Conservation (phyloP, 306 rosid genomes). For the Citrullus mucosospermus region DNA sequence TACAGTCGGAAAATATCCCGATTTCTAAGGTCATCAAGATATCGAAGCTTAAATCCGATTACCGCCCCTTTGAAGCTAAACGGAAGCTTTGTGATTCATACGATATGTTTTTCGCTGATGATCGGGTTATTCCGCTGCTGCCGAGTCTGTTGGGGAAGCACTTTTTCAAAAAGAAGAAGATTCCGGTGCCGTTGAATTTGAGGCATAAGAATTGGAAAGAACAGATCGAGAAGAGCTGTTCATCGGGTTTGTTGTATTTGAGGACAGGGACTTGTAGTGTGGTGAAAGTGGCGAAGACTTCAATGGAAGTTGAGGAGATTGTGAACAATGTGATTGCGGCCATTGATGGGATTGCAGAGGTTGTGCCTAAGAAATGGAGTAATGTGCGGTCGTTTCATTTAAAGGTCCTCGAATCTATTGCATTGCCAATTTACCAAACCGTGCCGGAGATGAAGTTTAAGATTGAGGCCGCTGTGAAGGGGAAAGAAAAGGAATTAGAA, state of each 20-base stretch:
- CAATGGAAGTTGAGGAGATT: slow-evolving; percentile 10
- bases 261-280: slow-evolving; percentile 71
- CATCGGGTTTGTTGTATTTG: slow-evolving; percentile 38
- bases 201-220: slow-evolving; percentile 40
- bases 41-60: slow-evolving; percentile 57
- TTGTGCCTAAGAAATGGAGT: slow-evolving; percentile 58
- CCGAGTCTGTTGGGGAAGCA: slow-evolving; percentile 53
- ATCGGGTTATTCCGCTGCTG: slow-evolving; percentile 33
- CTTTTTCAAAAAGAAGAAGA: slow-evolving; percentile 65
- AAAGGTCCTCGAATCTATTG: slow-evolving; percentile 54
- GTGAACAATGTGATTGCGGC: slow-evolving; percentile 50
- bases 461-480: slow-evolving; percentile 31
- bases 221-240: slow-evolving; percentile 14
- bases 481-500: neutral
- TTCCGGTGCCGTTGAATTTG: slow-evolving; percentile 69
- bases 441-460: slow-evolving; percentile 44
- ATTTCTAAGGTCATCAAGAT: slow-evolving; percentile 43
- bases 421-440: slow-evolving; percentile 54
- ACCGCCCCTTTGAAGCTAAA: slow-evolving; percentile 59
- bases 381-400: slow-evolving; percentile 68
- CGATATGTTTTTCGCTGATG: slow-evolving; percentile 56
- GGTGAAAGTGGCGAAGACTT: slow-evolving; percentile 42
- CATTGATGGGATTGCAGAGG: slow-evolving; percentile 33
- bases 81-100: slow-evolving; percentile 56
- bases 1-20: slow-evolving; percentile 41